Conservation (phyloP, 805 yeast genomes). For the Candida stauntonica region DNA sequence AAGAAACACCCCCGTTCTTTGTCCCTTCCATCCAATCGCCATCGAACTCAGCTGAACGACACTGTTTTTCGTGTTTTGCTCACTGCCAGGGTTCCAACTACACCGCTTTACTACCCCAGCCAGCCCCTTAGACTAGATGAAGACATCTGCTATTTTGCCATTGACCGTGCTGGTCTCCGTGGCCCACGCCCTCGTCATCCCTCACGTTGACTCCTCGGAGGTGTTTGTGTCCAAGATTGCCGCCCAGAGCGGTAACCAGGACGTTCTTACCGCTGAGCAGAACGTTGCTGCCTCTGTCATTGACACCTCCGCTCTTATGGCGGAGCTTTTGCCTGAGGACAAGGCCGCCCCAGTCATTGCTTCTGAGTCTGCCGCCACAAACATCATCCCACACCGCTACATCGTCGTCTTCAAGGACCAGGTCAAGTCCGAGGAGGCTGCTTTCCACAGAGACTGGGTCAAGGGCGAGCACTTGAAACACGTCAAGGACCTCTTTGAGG, state of each 20-base stretch:
- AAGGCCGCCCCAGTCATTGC: conserved; percentile 42
- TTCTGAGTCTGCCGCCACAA: conserved; percentile 37
- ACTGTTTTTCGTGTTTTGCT: no score
- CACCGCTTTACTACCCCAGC: background rate
- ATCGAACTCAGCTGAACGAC: no score
- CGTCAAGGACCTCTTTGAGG: conserved; percentile 33
- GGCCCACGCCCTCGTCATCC: conserved; percentile 59
- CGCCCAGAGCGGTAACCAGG: conserved; percentile 9
- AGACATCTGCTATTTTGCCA: conserved; percentile 27
- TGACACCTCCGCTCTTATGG: conserved; percentile 15
- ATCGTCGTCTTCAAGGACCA: conserved; percentile 79
- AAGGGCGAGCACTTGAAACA: conserved; percentile 45
- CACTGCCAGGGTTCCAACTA: no score
- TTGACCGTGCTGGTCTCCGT: conserved; percentile 34
- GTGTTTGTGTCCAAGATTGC: conserved; percentile 28
- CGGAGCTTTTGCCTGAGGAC: conserved; percentile 15
- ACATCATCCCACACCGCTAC: conserved; percentile 67
- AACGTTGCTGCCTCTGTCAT: conserved; percentile 17
- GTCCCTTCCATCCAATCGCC: background rate
- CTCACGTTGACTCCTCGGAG: conserved; percentile 42
- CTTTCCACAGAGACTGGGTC: conserved; percentile 68
- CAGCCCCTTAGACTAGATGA: conserved; percentile 2
- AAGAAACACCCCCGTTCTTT: background rate
- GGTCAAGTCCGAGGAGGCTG: conserved; percentile 46
- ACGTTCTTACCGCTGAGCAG: conserved; percentile 2